Evolutionary conservation across 306 rosid species (phyloP), one percentile per base, ranked within the genome.

Genomic region (Heteromeles arbutifolia): DNA sequence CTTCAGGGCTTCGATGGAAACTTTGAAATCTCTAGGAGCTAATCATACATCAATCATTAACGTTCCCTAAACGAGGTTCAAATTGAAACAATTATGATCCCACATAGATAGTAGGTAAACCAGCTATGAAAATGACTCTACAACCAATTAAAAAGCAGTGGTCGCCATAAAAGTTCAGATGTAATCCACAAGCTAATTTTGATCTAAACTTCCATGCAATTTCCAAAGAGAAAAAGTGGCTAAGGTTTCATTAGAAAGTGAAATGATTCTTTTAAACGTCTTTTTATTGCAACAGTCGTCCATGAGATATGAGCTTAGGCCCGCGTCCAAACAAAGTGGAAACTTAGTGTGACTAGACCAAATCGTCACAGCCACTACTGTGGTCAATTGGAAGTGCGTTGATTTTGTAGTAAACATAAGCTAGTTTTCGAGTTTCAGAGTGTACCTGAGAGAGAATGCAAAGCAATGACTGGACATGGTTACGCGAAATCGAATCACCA

Each of bases 401-500:
- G n/a, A n/a, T n/a, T n/a, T n/a, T n/a, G n/a, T n/a, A n/a, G n/a
- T 50, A 50, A 50, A 50, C 54, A 50, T 15, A 50, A 50, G 54
- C 54, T 50, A 50, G 54, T 5, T 17, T 50, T 48, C 54, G 2
- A 45, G 6, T 18, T 37, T 21, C 9, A 25, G 21, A 64, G 70
- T 41, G 44, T 82, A 91, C 96, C 91, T 90, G 84, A n/a, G 92
- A 90, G 79, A 93, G 97, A 76, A 85, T 86, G 81, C 97, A 88
- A 15, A 93, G 86, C 62, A 91, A 78, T 3, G 98, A 91, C 72
- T 91, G 97, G 8, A 87, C 91, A 65, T 91, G 97, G 81, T 93
- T 93, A 11, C 92, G 89, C 11, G 92, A 88, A 65, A 94, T 94
- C 78, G 98, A 94, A 84, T 90, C 97, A 3, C 97, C 96, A 11